Base-by-base conservation (phyloP, 257 asterid species). In the Solanum habrochaites region DNA sequence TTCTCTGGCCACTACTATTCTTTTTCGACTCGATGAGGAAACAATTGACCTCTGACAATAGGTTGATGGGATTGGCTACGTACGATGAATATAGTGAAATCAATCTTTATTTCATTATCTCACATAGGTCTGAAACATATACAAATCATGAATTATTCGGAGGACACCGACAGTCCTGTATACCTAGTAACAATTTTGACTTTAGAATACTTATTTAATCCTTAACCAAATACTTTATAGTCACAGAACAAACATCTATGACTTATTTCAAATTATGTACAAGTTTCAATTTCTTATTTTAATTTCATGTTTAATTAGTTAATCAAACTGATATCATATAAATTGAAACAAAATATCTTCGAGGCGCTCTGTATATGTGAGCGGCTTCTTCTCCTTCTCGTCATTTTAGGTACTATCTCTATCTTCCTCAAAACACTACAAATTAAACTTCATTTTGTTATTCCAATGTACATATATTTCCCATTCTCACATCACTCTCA, bases 401-500 rank as follows among this genome's bases (percentile, higher is more conserved):
- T 52, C 60, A 52, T 52, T 52, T 52, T 52, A 52, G 60, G 60
- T 52, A 52, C 43, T 39, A 14, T 37, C 27, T 37, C 73, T 75
- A 20, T 42, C 64, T 78, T 37, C 31, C 39, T 42, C 83, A 4
- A 52, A 52, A 25, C 23, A 72, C 81, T 37, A 43, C 42, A 43
- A 77, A 35, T 35, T 35, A 5, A 45, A 78, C n/a, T 56, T 78
- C 15, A 1, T 77, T 78, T 77, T 14, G 39, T 5, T 8, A 42
- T 77, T n/a, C 62, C 23, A 13, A 42, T 42, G 60, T 49, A n/a
- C 21, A 40, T 11, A 75, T n/a, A 43, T 45, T n/a, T 78, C n/a
- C 83, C 83, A 45, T 25, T 78, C 83, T 25, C 25, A 25, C 83
- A 25, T 77, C 40, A 77, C 83, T 43, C 64, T 25, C 62, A 35